Conservation (phyloP, 331 rosid genomes). For the Rhamnella rubrinervis region DNA sequence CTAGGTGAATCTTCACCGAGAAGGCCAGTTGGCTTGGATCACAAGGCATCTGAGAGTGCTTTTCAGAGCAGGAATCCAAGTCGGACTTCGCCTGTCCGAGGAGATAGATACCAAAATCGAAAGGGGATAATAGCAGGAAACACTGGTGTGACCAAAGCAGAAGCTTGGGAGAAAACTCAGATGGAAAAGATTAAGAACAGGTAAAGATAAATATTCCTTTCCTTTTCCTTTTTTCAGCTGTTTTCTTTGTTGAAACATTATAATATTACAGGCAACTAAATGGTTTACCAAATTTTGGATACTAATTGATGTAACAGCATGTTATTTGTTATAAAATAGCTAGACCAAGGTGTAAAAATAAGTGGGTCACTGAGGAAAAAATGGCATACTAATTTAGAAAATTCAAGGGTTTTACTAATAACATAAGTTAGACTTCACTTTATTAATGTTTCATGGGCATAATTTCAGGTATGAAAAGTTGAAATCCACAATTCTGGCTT, state of each 20-base stretch:
- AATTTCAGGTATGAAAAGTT: conserved; percentile 55
- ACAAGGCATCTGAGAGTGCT: conserved; percentile 28
- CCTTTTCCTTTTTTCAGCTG: neutral
- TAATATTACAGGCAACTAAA: neutral
- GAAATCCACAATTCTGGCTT: conserved; percentile 41
- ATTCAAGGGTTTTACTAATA: no score
- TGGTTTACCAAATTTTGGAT: no score
- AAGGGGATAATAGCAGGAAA: conserved; percentile 19
- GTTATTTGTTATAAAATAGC: no score
- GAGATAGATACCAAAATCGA: conserved; percentile 30
- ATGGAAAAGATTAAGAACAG: conserved; percentile 48
- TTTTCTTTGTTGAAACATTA: neutral
- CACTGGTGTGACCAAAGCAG: conserved; percentile 33
- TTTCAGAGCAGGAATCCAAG: conserved; percentile 32
- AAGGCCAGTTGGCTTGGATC: conserved; percentile 39
- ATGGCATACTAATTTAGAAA: no score
- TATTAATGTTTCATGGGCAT: conserved; percentile 9
- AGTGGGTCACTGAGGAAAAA: no score
- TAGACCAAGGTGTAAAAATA: no score
- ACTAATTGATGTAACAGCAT: no score
- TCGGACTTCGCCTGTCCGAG: conserved; percentile 27
- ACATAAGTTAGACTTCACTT: no score
- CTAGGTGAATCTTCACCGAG: conserved; percentile 42
- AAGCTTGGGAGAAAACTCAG: conserved; percentile 55
- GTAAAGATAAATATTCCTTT: conserved; percentile 26